Base-by-base conservation (phyloP, 2,329 filamentous ascomycete genomes). In the Apiospora malaysiana region DNA sequence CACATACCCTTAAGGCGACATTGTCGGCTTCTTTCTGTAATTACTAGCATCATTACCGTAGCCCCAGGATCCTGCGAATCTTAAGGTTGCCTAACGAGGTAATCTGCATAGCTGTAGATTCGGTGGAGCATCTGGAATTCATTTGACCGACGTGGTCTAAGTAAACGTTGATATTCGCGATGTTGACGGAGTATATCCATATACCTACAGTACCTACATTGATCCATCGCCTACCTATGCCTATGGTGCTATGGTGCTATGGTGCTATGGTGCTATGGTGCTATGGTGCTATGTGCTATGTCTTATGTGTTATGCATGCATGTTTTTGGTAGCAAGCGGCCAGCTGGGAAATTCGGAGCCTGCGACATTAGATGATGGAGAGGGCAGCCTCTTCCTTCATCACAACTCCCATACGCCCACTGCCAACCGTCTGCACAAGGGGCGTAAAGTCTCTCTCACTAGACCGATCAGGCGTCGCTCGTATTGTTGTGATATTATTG, bases 401-500 rank as follows among this genome's bases (percentile, higher is more conserved):
- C 9, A 40, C 27, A 40, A 63, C 2, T 63, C 32, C 56, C 56
- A 56, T 32, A 63, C 21, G 56, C 56, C 56, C 56, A 45, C 56
- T 63, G 32, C 56, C 56, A 63, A 63, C 40, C 51, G 37, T 59
- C 51, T 32, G 51, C 51, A 59, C 51, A n/a, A 21, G 27, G 8
- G 51, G 51, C 51, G 27, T 27, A 59, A 37, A 16, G 16, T 21
- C 27, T 16, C 16, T 9, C 16, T 21, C 51, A 21, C 5, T 18
- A 27, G 49, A 56, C 49, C 32, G 49, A 56, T 32, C 49, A 56
- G 49, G 56, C 56, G 56, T 18, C 14, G 56, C 32, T 63, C 56
- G 56, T 63, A 63, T 63, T 40, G 56, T 40, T 63, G 32, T 63
- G 56, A n/a, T 63, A 56, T 63, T 63, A 32, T 63, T 63, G 40